A percentile compares a stretch with the other conserved stretches of the same genome.
Conservation (phyloP, 495 filamentous ascomycete species). For the Xylaria acuta region DNA sequence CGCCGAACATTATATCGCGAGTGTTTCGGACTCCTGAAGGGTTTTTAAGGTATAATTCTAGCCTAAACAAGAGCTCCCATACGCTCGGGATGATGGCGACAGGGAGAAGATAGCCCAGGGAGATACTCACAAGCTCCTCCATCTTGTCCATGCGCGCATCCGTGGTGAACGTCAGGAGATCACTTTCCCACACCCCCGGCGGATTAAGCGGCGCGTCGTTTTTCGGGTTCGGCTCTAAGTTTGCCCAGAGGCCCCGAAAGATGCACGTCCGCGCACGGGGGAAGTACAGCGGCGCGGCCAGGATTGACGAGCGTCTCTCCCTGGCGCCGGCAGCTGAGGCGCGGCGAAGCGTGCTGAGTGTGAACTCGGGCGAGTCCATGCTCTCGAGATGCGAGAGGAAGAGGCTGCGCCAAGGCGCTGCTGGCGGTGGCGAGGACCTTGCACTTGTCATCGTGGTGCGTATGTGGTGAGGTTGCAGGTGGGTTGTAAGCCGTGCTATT, state of each 20-base stretch:
- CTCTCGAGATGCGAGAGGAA: slow-evolving; percentile 70
- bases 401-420: slow-evolving; percentile 64
- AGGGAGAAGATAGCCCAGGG: neutral
- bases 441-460: neutral
- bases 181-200: slow-evolving; percentile 66
- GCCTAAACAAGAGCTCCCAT: neutral
- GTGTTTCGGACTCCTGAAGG: neutral
- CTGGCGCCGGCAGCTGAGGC: slow-evolving; percentile 26
- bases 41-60: neutral
- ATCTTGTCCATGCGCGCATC: slow-evolving; percentile 87
- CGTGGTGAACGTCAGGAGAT: slow-evolving; percentile 82
- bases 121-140: slow-evolving; percentile 62
- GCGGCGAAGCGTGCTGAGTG: slow-evolving; percentile 68
- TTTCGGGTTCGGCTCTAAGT: slow-evolving; percentile 70
- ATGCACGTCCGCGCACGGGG: slow-evolving; percentile 62
- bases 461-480: slow-evolving; percentile 3
- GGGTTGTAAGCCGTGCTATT: slow-evolving; percentile 28
- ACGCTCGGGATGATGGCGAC: neutral
- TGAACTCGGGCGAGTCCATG: slow-evolving; percentile 70
- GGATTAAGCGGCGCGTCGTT: slow-evolving; percentile 68
- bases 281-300: slow-evolving; percentile 27
- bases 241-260: slow-evolving; percentile 83
- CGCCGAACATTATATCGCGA: neutral
- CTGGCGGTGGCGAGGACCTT: slow-evolving; percentile 28
- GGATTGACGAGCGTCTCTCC: slow-evolving; percentile 19